Evolutionary conservation across 1,284 basidiomycete species (phyloP), one percentile per base, ranked within the genome.

Genomic region (Coniferiporia sulphurascens): DNA sequence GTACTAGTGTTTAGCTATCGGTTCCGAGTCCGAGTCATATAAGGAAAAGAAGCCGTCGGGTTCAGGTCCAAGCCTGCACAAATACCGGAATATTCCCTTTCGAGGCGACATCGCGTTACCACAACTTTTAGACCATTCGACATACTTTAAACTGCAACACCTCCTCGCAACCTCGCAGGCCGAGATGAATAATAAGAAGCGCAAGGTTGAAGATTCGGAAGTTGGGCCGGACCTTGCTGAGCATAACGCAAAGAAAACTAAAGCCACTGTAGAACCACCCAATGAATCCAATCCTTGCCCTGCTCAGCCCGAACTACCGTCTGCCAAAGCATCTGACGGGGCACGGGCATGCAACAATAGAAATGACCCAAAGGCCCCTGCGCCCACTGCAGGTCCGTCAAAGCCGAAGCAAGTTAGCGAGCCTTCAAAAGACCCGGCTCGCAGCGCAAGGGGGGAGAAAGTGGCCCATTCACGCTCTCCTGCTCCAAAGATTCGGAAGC

Each of bases 401-500:
- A 46, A n/a, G 17, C 8, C 3, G 44, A n/a, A 4, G 8, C 44
- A n/a, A 12, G n/a, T n/a, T 9, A n/a, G 8, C 13, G 44, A n/a
- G 17, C 8, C 17, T 21, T 46, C 44, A 21, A 46, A 46, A 21
- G 44, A 6, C 3, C 1, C 13, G 44, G 17, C n/a, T n/a, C 13
- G 17, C 15, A 46, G 19, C 10, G 10, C 41, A 7, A 13, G 10
- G 44, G 19, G 19, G 19, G 17, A 21, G 8, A 46, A n/a, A 21
- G 8, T 3, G 9, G 8, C 44, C 8, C 13, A 6, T 46, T 17
- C 44, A n/a, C 19, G 44, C 9, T 9, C 17, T 46, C 8, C n/a
- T 46, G 44, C n/a, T 2, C 9, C 17, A 46, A 78, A 73, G 59
- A 80, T 85, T 49, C 81, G 79, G 45, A 91, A 88, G 67, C 82